Conservation (phyloP, 2,329 filamentous ascomycete species). For the Fusarium nygamai region DNA sequence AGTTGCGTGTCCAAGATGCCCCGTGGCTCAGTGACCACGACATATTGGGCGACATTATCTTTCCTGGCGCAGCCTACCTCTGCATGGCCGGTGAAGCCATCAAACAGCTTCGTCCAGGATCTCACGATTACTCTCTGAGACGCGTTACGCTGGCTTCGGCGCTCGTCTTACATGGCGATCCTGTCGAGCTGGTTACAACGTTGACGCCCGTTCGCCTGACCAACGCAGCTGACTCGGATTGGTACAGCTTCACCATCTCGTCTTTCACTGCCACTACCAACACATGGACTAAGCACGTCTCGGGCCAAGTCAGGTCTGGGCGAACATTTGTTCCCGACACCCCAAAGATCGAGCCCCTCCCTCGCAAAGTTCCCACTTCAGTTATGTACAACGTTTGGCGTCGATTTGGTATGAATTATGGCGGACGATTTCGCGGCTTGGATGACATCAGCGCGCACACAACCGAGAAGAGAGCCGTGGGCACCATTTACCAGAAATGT, state of each 20-base stretch:
- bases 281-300: conserved; percentile 3
- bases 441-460: conserved; percentile 2
- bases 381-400: conserved; percentile 7
- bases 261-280: not conserved
- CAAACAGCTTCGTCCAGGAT: not conserved
- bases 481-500: conserved; percentile 3
- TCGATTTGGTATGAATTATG: conserved; percentile 6
- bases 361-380: conserved; percentile 5
- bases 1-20: conserved; percentile 6
- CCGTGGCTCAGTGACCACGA: conserved; percentile 7
- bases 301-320: conserved; percentile 1
- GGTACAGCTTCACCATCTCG: conserved; percentile 1
- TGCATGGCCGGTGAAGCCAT: conserved; percentile 1
- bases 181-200: conserved; percentile 2
- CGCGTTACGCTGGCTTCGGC: conserved; percentile 6
- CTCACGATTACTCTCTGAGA: conserved; percentile 1
- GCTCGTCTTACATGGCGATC: conserved; percentile 2
- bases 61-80: conserved; percentile 6
- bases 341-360: conserved; percentile 3
- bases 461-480: conserved; percentile 1
- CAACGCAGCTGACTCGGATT: not conserved
- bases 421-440: conserved; percentile 3
- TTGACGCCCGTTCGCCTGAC: not conserved
- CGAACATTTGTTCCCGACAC: not conserved
- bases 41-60: conserved; percentile 6